These are phyloP conservation scores for Pouteria campechiana DNA, from an alignment of 179 eudicot species.

Conservation along the genomic window DNA sequence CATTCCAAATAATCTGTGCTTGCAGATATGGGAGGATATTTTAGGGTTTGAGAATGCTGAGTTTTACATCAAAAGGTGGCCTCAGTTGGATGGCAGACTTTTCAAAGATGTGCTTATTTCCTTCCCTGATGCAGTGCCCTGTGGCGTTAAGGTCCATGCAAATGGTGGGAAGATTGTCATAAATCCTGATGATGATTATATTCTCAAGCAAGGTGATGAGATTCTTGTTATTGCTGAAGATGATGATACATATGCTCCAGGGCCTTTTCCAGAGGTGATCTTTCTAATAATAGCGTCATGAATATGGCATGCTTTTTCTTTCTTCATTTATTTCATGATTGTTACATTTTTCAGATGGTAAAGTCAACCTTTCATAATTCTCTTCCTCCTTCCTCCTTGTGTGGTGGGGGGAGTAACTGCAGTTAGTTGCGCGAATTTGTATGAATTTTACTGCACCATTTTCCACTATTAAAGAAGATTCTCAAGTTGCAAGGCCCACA, in stretches of 20 bases:
- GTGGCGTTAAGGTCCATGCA: conserved; percentile 80
- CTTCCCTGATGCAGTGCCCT: conserved; percentile 92
- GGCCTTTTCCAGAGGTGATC: conserved; percentile 54
- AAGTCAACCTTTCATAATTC: too few relatives aligned
- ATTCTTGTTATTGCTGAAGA: conserved; percentile 74
- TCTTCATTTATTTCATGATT: too few relatives aligned
- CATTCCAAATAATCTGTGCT: conserved; percentile 1
- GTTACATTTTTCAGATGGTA: too few relatives aligned
- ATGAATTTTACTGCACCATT: too few relatives aligned
- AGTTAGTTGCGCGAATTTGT: too few relatives aligned
- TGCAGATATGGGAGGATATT: conserved; percentile 92
- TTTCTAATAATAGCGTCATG: too few relatives aligned
- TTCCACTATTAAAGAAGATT: too few relatives aligned
- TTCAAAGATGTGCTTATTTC: conserved; percentile 65
- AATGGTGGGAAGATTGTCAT: conserved; percentile 67
- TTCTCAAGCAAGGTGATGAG: conserved; percentile 58
- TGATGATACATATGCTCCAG: conserved; percentile 83
- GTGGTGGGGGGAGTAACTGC: too few relatives aligned
- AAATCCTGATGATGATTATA: conserved; percentile 77
- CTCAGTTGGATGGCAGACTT: conserved; percentile 49
- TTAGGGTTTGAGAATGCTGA: conserved; percentile 96
- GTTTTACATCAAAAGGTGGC: conserved; percentile 93
- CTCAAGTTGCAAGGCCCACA: too few relatives aligned
- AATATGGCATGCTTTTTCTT: too few relatives aligned
- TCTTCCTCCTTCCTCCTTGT: too few relatives aligned